Base-by-base conservation (phyloP, 768 basidiomycete genomes). In the Boletus speciosus region DNA sequence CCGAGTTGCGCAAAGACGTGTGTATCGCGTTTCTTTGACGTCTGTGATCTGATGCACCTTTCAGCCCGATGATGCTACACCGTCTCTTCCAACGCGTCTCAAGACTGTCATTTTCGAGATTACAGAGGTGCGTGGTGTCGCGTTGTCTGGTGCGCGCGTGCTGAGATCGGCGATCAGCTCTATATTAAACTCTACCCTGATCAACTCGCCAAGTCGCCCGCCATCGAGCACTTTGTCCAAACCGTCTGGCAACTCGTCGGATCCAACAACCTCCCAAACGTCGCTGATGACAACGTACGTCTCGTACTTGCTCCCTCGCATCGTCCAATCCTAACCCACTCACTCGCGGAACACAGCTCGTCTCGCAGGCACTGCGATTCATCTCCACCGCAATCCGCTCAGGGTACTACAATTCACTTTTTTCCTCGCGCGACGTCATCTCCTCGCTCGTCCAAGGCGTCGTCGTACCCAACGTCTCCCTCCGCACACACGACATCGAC, bases 31-130 rank as follows among this genome's bases (percentile, higher is more conserved):
- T 12, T 32, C 38, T 34, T 45, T 12, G 10, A 31, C 9, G 14
- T 41, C 37, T 37, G 47, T 51, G 39, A 49, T 62, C 52, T 53
- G 31, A 57, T 56, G 12, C 42, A 37, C 50, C 50, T 27, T 56
- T 23, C 58, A 90, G 88, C 76, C 82, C 36, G 95, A 98, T 39
- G 93, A 95, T 52, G 75, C 82, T 4, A 84, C 81, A 0, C 89
- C 94, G 0, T 92, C 91, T 5, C 76, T 93, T n/a, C 78, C 92
- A n/a, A 88, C 94, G 35, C 84, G 86, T 72, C 82, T 98, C 61
- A 92, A 96, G 70, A 90, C 94, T 0, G 80, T 82, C 31, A 88
- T 98, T 46, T 83, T 97, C 40, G 95, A 98, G 71, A 90, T 96
- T 49, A 84, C 84, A 36, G 94, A 97, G 78, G 88, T 93, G 58